phyloP scores from a whole-genome alignment of 345 rosid species.

The Murraya paniculata region DNA sequence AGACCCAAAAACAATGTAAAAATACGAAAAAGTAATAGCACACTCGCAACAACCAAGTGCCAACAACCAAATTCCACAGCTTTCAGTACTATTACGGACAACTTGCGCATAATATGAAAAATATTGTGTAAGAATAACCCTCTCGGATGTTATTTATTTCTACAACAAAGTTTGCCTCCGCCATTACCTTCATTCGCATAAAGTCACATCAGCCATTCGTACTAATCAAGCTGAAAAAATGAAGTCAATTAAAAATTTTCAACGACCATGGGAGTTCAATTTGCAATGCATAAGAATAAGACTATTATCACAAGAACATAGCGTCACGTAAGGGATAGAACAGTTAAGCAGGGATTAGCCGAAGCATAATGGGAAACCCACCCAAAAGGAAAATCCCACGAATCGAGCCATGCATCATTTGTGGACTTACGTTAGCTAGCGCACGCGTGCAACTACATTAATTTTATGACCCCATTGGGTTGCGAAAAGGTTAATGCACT shows the following conservation, averaged over 20 bases:
- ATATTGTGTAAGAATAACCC: too few species aligned
- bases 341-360: conserved; percentile 11
- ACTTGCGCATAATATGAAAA: too few species aligned
- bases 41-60: too few species aligned
- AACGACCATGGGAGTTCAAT: background rate
- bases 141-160: background rate
- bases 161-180: background rate
- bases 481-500: background rate
- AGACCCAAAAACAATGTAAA: too few species aligned
- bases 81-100: too few species aligned
- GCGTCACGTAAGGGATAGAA: conserved; percentile 21
- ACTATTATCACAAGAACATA: background rate
- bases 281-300: background rate
- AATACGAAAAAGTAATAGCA: too few species aligned
- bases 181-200: background rate
- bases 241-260: background rate
- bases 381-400: background rate
- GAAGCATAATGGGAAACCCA: conserved; percentile 17
- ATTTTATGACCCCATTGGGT: background rate
- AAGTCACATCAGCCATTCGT: background rate
- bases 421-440: background rate
- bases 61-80: too few species aligned
- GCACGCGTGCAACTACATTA: conserved; percentile 27
- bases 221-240: background rate
- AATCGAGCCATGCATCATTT: background rate